Conservation (phyloP, 2,329 filamentous ascomycete species). For the Drechslerella coelobrocha region DNA sequence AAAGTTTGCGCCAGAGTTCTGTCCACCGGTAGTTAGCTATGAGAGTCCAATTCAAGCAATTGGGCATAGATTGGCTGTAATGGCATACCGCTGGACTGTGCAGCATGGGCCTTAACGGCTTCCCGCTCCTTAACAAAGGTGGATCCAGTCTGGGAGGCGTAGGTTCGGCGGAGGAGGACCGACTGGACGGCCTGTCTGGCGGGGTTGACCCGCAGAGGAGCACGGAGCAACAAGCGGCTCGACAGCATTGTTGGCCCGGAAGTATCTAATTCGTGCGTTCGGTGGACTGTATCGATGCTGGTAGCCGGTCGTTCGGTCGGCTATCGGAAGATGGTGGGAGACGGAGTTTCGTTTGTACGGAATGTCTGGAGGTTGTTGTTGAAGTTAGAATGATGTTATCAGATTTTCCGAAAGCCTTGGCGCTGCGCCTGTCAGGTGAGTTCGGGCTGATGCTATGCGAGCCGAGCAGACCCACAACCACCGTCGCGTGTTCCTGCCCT, state of each 20-base stretch:
- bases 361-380: background rate
- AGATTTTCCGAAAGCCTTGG: background rate
- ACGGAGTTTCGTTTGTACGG: conserved; percentile 6
- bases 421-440: conserved; percentile 12
- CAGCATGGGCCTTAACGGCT: conserved; percentile 89
- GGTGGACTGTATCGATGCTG: background rate
- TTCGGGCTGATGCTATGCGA: conserved; percentile 11
- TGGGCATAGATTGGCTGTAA: conserved; percentile 53
- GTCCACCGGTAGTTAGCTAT: conserved; percentile 55
- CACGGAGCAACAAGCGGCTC: conserved; percentile 68
- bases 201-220: conserved; percentile 69
- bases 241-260: conserved; percentile 66
- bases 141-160: conserved; percentile 59
- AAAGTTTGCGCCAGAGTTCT: conserved; percentile 97
- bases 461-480: background rate
- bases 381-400: background rate
- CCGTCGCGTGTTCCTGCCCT: too few relatives aligned
- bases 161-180: conserved; percentile 46
- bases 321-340: background rate
- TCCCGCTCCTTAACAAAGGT: conserved; percentile 88
- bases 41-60: conserved; percentile 2
- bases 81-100: conserved; percentile 76
- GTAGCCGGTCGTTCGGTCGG: background rate
- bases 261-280: conserved; percentile 16
- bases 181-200: conserved; percentile 65